Base-by-base conservation (phyloP, 2,329 filamentous ascomycete genomes). In the Colletotrichum sublineola region DNA sequence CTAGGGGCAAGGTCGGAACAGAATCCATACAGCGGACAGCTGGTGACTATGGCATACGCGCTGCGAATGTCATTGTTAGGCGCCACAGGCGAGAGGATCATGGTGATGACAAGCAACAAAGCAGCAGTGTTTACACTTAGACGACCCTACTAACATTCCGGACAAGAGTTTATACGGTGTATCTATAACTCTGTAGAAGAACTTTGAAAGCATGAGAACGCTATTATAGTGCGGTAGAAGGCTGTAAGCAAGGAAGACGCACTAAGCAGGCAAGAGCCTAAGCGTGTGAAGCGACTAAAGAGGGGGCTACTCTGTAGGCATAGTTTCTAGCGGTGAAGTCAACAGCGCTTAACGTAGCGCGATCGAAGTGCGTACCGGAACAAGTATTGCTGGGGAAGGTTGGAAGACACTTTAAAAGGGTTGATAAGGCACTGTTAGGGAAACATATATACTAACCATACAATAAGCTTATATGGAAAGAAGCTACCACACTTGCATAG, bases 131-230 rank as follows among this genome's bases (percentile, higher is more conserved):
- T 74, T 36, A 67, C 67, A 7, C 36, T 77, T n/a, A 57, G 63
- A 61, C 74, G 74, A 20, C 74, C 71, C 24, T 52, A 67, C 42
- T 64, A 76, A 40, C 74, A 76, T 42, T 76, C 74, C 5, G 75
- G 75, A 44, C 71, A 76, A 66, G 73, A 74, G 66, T 75, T 74
- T 65, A 64, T 74, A 63, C 42, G 68, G n/a, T 68, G 63, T 44
- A 74, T 76, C 55, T 76, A 76, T 53, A 65, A 74, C 50, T 74
- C 57, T 5, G 72, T 73, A 33, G 53, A 74, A 38, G 46, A 55
- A 36, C 67, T 73, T 38, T 24, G 18, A 55, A 33, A 61, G 9
- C 5, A 57, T 20, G n/a, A n/a, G n/a, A 52, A 60, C 56, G n/a
- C 46, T 29, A 24, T 60, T 1, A 24, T 56, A 38, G 5, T 56